phyloP scores from a whole-genome alignment of 352 stramenopile genomes.

The Pythium brachiatum region DNA sequence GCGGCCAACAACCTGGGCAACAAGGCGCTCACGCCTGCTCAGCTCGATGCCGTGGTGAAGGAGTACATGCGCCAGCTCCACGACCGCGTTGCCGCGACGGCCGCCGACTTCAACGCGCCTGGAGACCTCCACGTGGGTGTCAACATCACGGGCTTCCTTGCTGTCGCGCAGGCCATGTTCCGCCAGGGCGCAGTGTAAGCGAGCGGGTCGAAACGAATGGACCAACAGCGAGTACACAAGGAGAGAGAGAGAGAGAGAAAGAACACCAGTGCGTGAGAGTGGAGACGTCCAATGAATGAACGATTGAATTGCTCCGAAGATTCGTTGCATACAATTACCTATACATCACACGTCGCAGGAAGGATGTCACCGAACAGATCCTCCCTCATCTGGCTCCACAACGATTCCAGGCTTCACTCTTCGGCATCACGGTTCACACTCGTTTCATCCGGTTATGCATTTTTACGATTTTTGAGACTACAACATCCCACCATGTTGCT shows the following conservation, averaged over 20 bases:
- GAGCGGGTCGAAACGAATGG: neutral
- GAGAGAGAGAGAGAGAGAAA: neutral
- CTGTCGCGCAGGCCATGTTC: conserved; percentile 97
- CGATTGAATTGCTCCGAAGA: neutral
- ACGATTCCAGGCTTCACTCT: too few relatives aligned
- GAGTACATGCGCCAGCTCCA: conserved; percentile 82
- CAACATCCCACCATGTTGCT: too few relatives aligned
- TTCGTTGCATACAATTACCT: neutral
- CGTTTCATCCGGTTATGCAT: too few relatives aligned
- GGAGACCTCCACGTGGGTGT: conserved; percentile 87
- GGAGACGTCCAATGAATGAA: neutral
- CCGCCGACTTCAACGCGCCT: conserved; percentile 71
- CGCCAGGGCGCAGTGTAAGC: conserved; percentile 94
- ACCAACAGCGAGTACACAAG: too few relatives aligned
- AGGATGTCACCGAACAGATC: neutral
- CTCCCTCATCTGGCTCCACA: neutral
- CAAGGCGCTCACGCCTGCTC: conserved; percentile 49
- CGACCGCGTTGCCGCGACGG: conserved; percentile 63
- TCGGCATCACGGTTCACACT: too few relatives aligned
- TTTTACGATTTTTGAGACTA: too few relatives aligned
- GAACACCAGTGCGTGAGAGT: too few relatives aligned
- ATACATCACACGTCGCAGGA: conserved; percentile 2
- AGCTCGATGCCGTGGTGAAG: conserved; percentile 75
- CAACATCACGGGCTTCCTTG: conserved; percentile 97
- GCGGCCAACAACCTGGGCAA: conserved; percentile 58